Base-by-base conservation (phyloP, 2,329 filamentous ascomycete genomes). In the Alternaria tenuissima region DNA sequence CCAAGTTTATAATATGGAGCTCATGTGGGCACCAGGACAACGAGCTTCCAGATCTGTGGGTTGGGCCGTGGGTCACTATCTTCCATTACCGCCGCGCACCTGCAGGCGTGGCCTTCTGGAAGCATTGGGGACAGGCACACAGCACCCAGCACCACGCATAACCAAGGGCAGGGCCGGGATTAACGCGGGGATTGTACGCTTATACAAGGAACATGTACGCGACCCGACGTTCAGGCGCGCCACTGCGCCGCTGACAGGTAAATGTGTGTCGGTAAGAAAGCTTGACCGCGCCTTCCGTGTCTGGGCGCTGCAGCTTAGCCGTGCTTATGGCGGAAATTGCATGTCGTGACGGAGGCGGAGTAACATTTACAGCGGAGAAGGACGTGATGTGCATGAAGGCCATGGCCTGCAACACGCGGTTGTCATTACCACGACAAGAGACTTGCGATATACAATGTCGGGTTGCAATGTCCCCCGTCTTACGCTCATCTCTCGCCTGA, bases 281-380 rank as follows among this genome's bases (percentile, higher is more conserved):
- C 52, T 54, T 49, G 28, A 36, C 42, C 47, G 57, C 57, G 42
- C 60, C 60, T 61, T 58, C 60, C 55, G 38, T 36, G 46, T 49
- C 57, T 63, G 42, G 60, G 54, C 60, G 43, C 44, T 46, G 43
- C 47, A 52, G 34, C 32, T 28, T 52, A n/a, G 28, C 32, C 42
- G 14, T 22, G 26, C 48, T 54, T 52, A 16, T 20, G 18, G 43
- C 32, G 43, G 20, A 44, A 38, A 38, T 47, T 39, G 42, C 30
- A 30, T 22, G 12, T 28, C 16, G 2, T 34, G 52, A 20, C 32
- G 36, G 36, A 28, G 28, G 20, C 9, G n/a, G n/a, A 8, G 20
- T 14, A 34, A 5, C 22, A 28, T 32, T 48, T 24, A 20, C 42
- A 18, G n/a, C 26, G 32, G 20, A 34, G 7, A 26, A 6, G 39